phyloP scores from a whole-genome alignment of 2,329 filamentous ascomycete species.

The Colletotrichum sp. region DNA sequence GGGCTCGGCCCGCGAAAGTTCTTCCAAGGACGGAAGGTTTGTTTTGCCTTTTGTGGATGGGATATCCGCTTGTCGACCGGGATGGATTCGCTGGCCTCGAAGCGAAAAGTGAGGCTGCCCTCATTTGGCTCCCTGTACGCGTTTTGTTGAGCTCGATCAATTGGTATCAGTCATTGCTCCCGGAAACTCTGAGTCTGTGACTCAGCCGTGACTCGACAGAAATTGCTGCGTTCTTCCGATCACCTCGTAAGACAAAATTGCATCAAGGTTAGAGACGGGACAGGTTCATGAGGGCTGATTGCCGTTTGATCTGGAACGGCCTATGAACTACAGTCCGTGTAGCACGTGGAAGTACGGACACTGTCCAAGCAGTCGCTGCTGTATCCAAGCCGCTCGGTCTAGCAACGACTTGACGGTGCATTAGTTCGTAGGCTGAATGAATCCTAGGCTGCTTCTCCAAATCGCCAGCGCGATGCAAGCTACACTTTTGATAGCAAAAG shows the following conservation, averaged over 20 bases:
- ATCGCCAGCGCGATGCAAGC: background rate
- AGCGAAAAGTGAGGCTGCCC: constrained; percentile 1
- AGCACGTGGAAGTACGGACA: background rate
- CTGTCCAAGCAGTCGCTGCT: background rate
- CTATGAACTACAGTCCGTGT: background rate
- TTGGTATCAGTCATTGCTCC: background rate
- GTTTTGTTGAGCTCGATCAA: background rate
- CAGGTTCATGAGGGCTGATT: background rate
- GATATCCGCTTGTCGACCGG: background rate
- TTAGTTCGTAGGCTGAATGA: background rate
- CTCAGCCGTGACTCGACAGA: background rate
- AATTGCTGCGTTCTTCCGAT: background rate
- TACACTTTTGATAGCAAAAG: background rate
- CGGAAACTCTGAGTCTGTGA: background rate
- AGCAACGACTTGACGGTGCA: background rate
- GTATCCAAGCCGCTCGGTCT: background rate
- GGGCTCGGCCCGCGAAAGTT: background rate
- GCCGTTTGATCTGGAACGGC: background rate
- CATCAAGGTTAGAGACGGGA: background rate
- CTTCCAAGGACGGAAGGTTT: background rate
- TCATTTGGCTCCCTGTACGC: background rate
- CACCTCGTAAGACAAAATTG: background rate
- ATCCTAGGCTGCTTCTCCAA: background rate
- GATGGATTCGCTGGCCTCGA: background rate
- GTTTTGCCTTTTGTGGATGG: background rate